Evolutionary conservation across 768 basidiomycete genomes (phyloP), one percentile per base, ranked within the genome.

Genomic region (Auricularia sp.): DNA sequence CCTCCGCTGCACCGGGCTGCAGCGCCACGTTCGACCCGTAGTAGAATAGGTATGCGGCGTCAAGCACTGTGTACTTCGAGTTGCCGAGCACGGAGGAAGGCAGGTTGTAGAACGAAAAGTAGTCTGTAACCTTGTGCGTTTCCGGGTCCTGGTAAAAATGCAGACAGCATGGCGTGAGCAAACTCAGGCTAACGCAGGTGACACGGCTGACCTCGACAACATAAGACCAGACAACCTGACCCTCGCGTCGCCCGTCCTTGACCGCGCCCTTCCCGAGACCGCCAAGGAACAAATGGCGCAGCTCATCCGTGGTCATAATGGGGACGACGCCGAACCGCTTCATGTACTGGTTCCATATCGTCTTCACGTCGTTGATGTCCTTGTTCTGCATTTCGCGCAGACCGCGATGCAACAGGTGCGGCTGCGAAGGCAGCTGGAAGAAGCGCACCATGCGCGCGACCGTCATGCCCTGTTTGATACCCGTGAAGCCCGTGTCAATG

Each of bases 31-130:
- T 88, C 6, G 90, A 88, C 21, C 93, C 97, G 71, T 98, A 98
- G 77, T 98, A 98, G 75, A 85, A 98, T 29, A 98, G 80, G 76
- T 98, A 99, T 11, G 93, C 96, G 0, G 95, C 96, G 69, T 99
- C 88, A 47, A 99, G 83, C 35, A 85, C 70, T 21, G 82, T 80
- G 72, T 94, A 77, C 68, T 87, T 90, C n/a, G 80, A 67, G 69
- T 85, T 85, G 63, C 85, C 82, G 73, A 98, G 92, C 67, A 98
- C 86, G 1, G 93, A 90, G 3, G 96, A 98, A 0, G 97, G 96
- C 29, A 99, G 85, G 14, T 91, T 91, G 75, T 97, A 99, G 79
- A 98, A 96, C 8, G 96, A 95, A 76, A 98, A 89, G 72, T 95
- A 90, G 76, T 99, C 97, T 1, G 96, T 98, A 70, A 99, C 88